A percentile compares a stretch with the other conserved stretches of the same genome.
These are phyloP conservation scores for Capronia coronata DNA, from an alignment of 2,329 filamentous ascomycete genomes.

Conservation along the genomic window DNA sequence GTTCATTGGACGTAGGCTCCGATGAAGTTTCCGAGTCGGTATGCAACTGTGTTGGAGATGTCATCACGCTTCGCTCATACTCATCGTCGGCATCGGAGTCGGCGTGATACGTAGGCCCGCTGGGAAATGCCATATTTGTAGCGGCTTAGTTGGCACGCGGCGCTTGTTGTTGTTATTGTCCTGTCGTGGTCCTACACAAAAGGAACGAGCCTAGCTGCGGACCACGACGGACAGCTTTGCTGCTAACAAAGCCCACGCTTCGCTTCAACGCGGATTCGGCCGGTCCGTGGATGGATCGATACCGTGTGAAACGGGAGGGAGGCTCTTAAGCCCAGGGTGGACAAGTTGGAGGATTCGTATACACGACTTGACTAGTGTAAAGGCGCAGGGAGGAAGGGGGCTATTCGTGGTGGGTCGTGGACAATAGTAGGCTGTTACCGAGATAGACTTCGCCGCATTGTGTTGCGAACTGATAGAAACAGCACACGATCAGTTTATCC, in stretches of 20 bases:
- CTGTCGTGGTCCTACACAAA: slow-evolving; percentile 6
- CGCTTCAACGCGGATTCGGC: not conserved
- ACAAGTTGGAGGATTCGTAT: not conserved
- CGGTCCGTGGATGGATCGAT: not conserved
- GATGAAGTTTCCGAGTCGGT: slow-evolving; percentile 54
- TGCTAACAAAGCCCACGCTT: not conserved
- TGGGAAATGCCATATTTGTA: slow-evolving; percentile 39
- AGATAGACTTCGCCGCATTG: not conserved
- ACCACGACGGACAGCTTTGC: not conserved
- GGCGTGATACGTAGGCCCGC: slow-evolving; percentile 48
- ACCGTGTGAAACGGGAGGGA: not conserved
- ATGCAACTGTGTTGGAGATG: slow-evolving; percentile 48
- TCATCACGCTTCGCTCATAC: slow-evolving; percentile 55
- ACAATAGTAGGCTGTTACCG: not conserved
- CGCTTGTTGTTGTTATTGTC: slow-evolving; percentile 9
- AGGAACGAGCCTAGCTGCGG: slow-evolving; percentile 2
- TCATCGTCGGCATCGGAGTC: slow-evolving; percentile 62
- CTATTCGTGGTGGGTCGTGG: not conserved
- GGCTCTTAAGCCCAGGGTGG: not conserved
- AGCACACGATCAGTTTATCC: not conserved
- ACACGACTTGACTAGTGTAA: not conserved
- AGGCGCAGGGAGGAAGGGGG: not conserved
- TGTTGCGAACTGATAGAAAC: not conserved
- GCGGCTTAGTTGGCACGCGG: slow-evolving; percentile 9
- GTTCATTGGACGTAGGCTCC: slow-evolving; percentile 53